Base-by-base conservation (phyloP, 1,284 basidiomycete species). In the Mycena citricolor region DNA sequence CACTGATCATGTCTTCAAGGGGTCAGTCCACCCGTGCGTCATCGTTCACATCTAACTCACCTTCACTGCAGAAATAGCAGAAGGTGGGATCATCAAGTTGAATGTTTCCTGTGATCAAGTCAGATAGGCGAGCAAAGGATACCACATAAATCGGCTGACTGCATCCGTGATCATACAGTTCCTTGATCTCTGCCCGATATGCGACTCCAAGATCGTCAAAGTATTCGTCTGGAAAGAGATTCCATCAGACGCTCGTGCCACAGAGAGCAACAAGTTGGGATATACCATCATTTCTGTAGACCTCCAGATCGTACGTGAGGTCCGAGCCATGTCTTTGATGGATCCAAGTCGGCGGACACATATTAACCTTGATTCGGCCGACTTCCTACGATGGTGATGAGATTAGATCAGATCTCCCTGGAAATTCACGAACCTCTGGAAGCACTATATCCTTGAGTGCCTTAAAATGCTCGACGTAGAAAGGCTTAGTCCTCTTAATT, bases 31-130 rank as follows among this genome's bases (percentile, higher is more conserved):
- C n/a, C n/a, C n/a, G n/a, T n/a, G n/a, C n/a, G n/a, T n/a, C n/a
- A n/a, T n/a, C n/a, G n/a, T n/a, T n/a, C 37, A 30, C 25, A 38
- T 19, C 14, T 19, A 8, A 38, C 36, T 13, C 42, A 45, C 50
- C 39, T 1, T 78, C 73, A 44, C 68, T 70, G 56, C 85, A 88
- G 58, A 83, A 85, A 63, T 79, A 83, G 26, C 79, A 77, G 41
- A 85, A 76, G 0, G 81, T 75, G 1, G 82, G 81, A 59, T 86
- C 86, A 55, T 91, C 88, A 45, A 90, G 73, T 62, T 91, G 86
- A 42, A 88, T 74, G 55, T 79, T 77, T 35, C 78, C 77, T 78
- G 38, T 12, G 20, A 37, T 26, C 29, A 22, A 39, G 19, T 31
- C 11, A 25, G 37, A 22, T 20, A 26, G 32, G 20, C 34, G 32